Evolutionary conservation across 768 basidiomycete species (phyloP).

Genomic region (Mycena indigotica): DNA sequence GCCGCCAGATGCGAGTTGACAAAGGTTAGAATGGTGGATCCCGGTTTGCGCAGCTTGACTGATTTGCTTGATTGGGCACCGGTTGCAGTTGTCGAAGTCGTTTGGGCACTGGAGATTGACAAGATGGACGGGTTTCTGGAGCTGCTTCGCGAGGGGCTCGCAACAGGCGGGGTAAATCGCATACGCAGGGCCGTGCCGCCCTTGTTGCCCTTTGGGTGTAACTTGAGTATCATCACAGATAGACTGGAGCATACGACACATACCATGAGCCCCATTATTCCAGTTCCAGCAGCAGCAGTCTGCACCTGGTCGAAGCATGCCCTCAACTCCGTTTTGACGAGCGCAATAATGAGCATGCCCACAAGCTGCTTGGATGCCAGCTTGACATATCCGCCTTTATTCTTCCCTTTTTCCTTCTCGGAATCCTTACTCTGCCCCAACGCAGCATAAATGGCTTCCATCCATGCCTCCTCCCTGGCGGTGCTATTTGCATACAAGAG

Average conservation of each 20-base stretch:
- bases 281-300: constrained; percentile 61
- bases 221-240: no score
- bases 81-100: constrained; percentile 9
- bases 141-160: constrained; percentile 1
- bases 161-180: constrained; percentile 48
- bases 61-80: neutral
- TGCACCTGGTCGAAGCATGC: constrained; percentile 56
- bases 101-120: neutral
- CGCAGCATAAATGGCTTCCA: neutral
- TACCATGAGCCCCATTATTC: constrained; percentile 81
- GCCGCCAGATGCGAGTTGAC: constrained; percentile 85
- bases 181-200: constrained; percentile 72
- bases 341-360: constrained; percentile 74
- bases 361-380: constrained; percentile 78
- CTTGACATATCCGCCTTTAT: neutral
- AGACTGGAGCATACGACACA: no score
- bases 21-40: constrained; percentile 62
- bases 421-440: neutral
- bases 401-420: constrained; percentile 35
- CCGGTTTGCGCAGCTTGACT: constrained; percentile 20
- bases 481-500: constrained; percentile 69
- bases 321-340: constrained; percentile 58
- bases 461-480: constrained; percentile 63
- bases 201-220: constrained; percentile 76
- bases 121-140: constrained; percentile 6